Base-by-base conservation (phyloP, 345 rosid genomes). In the Fremontodendron californicum region DNA sequence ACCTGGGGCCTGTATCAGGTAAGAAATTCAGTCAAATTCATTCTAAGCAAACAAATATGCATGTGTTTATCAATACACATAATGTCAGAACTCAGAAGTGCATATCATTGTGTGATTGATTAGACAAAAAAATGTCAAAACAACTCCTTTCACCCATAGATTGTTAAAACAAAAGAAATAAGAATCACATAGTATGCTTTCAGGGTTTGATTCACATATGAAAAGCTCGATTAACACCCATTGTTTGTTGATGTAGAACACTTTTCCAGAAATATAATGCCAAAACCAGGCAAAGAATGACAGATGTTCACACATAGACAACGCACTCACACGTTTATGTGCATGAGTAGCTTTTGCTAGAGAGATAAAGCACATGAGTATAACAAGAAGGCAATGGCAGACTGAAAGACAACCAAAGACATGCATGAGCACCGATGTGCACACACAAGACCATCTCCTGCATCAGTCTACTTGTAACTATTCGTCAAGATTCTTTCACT, bases 1-100 rank as follows among this genome's bases (percentile, higher is more conserved):
- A 95, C 89, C 89, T 95, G 99, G 73, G 99, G 99, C 76, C 98
- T 95, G 90, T 87, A 91, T 42, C 51, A 66, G 31, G 31, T 66
- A 83, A 83, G 23, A 57, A 65, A 27, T 40, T 46, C 25, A 75
- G 43, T 21, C 46, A 75, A 46, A n/a, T 55, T 73, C 25, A 55
- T n/a, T 35, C 29, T 18, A 77, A 75, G 43, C 21, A 58, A 29
- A 21, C 49, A 39, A 65, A 65, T 11, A 19, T 39, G 3, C 2
- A n/a, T 11, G 12, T 66, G 31, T n/a, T 21, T 66, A 40, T 21
- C 3, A 21, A 21, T 5, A 12, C 18, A 66, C 46, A 8, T 1
- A 9, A 40, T 40, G 31, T n/a, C n/a, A n/a, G n/a, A n/a, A n/a
- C n/a, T 40, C 71, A 40, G 3, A 66, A 66, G 1, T 2, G 40